A percentile compares a stretch with the other conserved stretches of the same genome.
phyloP scores from a whole-genome alignment of 306 rosid genomes.

The Albizia julibrissin region DNA sequence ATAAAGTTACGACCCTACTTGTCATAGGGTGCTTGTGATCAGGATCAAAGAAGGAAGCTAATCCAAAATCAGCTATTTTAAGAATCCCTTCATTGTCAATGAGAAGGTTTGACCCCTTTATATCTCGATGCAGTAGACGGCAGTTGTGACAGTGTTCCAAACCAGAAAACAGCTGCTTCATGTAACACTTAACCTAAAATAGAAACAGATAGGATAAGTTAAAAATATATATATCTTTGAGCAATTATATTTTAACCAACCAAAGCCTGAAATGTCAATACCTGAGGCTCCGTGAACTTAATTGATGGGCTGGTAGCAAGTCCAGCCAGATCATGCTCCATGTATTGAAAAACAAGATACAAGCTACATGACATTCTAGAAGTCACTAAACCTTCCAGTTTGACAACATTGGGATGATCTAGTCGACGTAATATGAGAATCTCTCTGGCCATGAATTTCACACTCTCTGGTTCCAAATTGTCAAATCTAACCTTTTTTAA shows the following conservation, averaged over 20 bases:
- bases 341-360: conserved; percentile 79
- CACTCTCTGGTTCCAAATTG: conserved; percentile 94
- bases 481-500: conserved; percentile 89
- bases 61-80: conserved; percentile 90
- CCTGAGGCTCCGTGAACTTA: conserved; percentile 88
- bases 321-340: conserved; percentile 96
- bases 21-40: conserved; percentile 91
- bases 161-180: conserved; percentile 86
- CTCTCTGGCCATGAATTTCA: conserved; percentile 90
- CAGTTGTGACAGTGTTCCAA: conserved; percentile 87
- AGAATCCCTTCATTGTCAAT: conserved; percentile 80
- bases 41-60: conserved; percentile 86
- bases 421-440: conserved; percentile 81
- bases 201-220: conserved; percentile 34
- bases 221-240: conserved; percentile 4
- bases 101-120: conserved; percentile 91
- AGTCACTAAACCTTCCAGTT: conserved; percentile 87
- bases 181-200: conserved; percentile 80
- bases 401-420: conserved; percentile 88
- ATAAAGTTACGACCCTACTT: conserved; percentile 87
- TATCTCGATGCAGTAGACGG: conserved; percentile 79
- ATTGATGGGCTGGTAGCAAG: conserved; percentile 80
- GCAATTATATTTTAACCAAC: conserved; percentile 23
- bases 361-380: conserved; percentile 91
- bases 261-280: conserved; percentile 29